Evolutionary conservation across 257 asterid genomes (phyloP).

Genomic region (Eustoma russellianum): DNA sequence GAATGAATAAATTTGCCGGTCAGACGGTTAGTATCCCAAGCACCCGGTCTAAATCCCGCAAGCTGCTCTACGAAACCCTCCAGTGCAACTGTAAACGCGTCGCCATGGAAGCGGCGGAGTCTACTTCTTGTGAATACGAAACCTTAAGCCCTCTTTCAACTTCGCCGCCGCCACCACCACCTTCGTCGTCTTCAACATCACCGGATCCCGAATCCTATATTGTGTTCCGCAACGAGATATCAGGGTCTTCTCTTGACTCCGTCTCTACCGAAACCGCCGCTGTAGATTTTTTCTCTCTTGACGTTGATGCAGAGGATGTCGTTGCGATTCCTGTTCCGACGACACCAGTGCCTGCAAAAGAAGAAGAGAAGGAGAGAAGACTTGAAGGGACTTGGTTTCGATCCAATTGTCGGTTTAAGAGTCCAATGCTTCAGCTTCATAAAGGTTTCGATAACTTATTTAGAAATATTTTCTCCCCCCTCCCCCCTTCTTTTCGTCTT

Average conservation of each 20-base stretch:
- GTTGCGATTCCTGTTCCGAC: slow-evolving; percentile 8
- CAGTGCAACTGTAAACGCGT: not conserved
- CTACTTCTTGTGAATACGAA: slow-evolving; percentile 43
- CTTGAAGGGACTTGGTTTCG: slow-evolving; percentile 90
- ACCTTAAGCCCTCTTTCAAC: slow-evolving; percentile 49
- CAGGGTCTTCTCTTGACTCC: slow-evolving; percentile 25
- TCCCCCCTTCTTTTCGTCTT: too few species aligned
- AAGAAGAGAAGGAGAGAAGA: slow-evolving; percentile 24
- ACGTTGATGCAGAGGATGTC: slow-evolving; percentile 30
- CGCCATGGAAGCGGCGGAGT: slow-evolving; percentile 28
- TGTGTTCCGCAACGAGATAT: slow-evolving; percentile 58
- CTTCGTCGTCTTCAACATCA: slow-evolving; percentile 19
- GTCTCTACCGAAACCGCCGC: slow-evolving; percentile 49
- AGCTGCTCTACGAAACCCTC: too few species aligned
- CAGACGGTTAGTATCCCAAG: too few species aligned
- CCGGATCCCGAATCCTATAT: slow-evolving; percentile 37
- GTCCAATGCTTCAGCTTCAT: slow-evolving; percentile 92
- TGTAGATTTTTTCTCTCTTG: slow-evolving; percentile 78
- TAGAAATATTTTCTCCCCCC: not conserved
- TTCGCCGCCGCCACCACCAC: slow-evolving; percentile 10
- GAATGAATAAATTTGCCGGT: too few species aligned
- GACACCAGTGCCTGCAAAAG: slow-evolving; percentile 16
- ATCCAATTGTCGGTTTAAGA: slow-evolving; percentile 53
- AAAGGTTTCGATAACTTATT: slow-evolving; percentile 39
- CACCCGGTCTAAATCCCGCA: too few species aligned